A percentile compares a stretch with the other conserved stretches of the same genome.
phyloP scores from a whole-genome alignment of 2,329 filamentous ascomycete species.

The Exophiala oligosperma region DNA sequence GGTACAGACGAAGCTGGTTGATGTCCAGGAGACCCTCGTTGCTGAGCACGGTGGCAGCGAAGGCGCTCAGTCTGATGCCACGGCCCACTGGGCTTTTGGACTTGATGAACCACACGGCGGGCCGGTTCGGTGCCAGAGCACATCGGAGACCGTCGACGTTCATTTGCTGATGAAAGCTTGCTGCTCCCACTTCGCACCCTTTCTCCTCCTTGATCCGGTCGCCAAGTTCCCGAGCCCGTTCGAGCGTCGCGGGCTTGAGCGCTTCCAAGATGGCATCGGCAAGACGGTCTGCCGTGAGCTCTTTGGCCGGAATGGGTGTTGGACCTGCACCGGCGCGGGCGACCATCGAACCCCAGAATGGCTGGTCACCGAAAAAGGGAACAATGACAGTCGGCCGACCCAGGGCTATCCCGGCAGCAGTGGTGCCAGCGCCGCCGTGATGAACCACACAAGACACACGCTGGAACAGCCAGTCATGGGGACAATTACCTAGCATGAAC shows the following conservation, averaged over 20 bases:
- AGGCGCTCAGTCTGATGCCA: conserved; percentile 63
- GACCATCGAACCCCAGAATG: conserved; percentile 57
- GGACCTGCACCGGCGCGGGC: conserved; percentile 52
- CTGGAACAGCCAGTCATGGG: conserved; percentile 61
- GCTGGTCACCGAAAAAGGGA: conserved; percentile 60
- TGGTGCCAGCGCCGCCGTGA: conserved; percentile 57
- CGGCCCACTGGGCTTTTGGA: conserved; percentile 44
- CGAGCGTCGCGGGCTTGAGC: conserved; percentile 58
- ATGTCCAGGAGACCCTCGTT: conserved; percentile 65
- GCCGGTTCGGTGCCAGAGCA: conserved; percentile 64
- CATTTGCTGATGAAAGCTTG: conserved; percentile 68
- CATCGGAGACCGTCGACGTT: conserved; percentile 66
- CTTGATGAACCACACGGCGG: conserved; percentile 73
- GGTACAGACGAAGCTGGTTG: conserved; percentile 67
- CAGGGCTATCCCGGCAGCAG: conserved; percentile 54
- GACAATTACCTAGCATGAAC: conserved; percentile 56
- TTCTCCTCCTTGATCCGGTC: conserved; percentile 64
- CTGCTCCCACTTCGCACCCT: conserved; percentile 62
- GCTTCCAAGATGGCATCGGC: conserved; percentile 54
- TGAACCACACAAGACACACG: conserved; percentile 57
- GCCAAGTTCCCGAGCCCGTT: conserved; percentile 58
- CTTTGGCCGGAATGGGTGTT: conserved; percentile 47
- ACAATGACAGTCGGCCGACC: conserved; percentile 56
- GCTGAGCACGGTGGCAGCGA: conserved; percentile 69
- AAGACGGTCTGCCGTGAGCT: conserved; percentile 46